phyloP scores from a whole-genome alignment of 2,329 filamentous ascomycete species.

The Xenoacremonium recifei region DNA sequence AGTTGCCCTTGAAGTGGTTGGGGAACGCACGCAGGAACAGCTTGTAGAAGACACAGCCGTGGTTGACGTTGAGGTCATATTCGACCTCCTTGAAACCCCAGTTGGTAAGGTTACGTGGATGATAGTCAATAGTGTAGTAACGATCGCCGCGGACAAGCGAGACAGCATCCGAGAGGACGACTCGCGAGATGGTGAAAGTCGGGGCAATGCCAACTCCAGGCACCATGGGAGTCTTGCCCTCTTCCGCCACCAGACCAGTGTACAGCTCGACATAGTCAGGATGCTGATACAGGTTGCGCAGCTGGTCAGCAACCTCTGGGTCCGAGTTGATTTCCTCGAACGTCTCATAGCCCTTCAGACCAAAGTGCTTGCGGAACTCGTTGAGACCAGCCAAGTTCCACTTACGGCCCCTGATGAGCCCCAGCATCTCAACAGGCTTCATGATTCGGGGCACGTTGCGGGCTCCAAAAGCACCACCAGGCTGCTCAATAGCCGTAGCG shows the following conservation, averaged over 20 bases:
- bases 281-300: constrained; percentile 70
- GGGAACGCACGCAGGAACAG: constrained; percentile 78
- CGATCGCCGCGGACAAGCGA: constrained; percentile 76
- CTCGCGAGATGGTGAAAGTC: constrained; percentile 74
- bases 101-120: constrained; percentile 72
- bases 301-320: constrained; percentile 63
- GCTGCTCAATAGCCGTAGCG: constrained; percentile 69
- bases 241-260: constrained; percentile 73
- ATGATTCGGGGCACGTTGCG: constrained; percentile 73
- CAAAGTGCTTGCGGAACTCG: constrained; percentile 82
- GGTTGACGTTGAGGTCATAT: constrained; percentile 71
- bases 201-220: constrained; percentile 74
- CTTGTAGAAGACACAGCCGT: constrained; percentile 85
- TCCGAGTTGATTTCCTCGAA: constrained; percentile 86
- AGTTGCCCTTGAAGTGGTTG: constrained; percentile 73
- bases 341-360: constrained; percentile 69
- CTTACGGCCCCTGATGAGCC: constrained; percentile 71
- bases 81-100: constrained; percentile 79
- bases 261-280: constrained; percentile 81
- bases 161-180: constrained; percentile 75
- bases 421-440: constrained; percentile 74
- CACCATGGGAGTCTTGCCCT: constrained; percentile 70
- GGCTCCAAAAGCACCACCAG: constrained; percentile 71
- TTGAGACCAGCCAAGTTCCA: constrained; percentile 81
- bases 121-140: constrained; percentile 77